Evolutionary conservation across 345 rosid species (phyloP).

Genomic region (Euphorbia pulcherrima): DNA sequence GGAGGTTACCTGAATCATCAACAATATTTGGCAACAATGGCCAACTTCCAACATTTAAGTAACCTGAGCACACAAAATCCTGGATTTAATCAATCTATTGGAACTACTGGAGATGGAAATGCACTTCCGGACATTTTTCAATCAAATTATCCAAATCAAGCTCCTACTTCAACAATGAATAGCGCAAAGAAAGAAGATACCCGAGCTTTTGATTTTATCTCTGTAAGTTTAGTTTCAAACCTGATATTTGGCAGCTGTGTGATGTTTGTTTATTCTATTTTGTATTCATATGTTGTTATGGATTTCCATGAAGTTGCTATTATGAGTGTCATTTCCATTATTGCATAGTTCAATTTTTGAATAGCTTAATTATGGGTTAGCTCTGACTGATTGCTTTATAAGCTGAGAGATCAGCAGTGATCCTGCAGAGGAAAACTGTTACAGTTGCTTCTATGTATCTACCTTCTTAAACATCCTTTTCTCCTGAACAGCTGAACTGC

Average conservation of each 20-base stretch:
- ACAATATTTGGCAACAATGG: slow-evolving; percentile 68
- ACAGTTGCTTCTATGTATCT: background rate
- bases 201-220: slow-evolving; percentile 89
- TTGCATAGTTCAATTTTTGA: background rate
- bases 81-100: slow-evolving; percentile 33
- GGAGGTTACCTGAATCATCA: slow-evolving; percentile 69
- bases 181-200: slow-evolving; percentile 74
- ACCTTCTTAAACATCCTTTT: background rate
- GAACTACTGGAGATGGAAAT: slow-evolving; percentile 38
- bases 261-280: background rate
- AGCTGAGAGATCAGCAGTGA: background rate
- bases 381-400: background rate
- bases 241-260: slow-evolving; percentile 10
- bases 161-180: slow-evolving; percentile 54
- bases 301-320: background rate
- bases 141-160: slow-evolving; percentile 51
- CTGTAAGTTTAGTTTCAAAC: slow-evolving; percentile 51
- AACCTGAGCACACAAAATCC: slow-evolving; percentile 52
- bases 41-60: slow-evolving; percentile 69
- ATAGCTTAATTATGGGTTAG: background rate
- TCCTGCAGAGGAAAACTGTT: background rate
- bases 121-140: slow-evolving; percentile 86
- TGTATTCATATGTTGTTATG: too few relatives aligned
- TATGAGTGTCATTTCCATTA: background rate
- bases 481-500: background rate